Base-by-base conservation (phyloP, 306 rosid species). In the Quercus suber region DNA sequence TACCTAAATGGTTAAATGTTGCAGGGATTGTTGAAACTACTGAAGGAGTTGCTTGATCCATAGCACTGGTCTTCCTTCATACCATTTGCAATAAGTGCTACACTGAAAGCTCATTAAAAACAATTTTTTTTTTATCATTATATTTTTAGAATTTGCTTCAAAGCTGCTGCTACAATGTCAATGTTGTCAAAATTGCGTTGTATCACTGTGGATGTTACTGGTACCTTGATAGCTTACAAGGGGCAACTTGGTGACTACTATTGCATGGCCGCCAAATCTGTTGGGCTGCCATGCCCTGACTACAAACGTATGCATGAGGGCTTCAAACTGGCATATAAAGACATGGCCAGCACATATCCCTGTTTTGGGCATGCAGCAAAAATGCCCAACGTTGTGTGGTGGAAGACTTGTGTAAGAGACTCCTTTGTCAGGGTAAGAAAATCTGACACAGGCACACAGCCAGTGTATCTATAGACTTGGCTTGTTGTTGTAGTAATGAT, bases 191-290 rank as follows among this genome's bases (percentile, higher is more conserved):
- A 61, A 72, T 82, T 95, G 76, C 96, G 97, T 10, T 95, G 97
- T 82, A 86, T 95, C 78, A 93, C 99, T 5, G 64, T 95, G 56
- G 99, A 95, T 82, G 99, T 93, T 78, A 93, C 99, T 0, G 99
- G 98, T 69, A 95, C 99, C 58, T 84, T 95, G 74, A 76, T 92
- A 69, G 99, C 99, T 70, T 95, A 95, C 96, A 95, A 93, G 86
- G 99, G 98, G 74, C 90, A 95, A 74, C 96, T 95, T 63, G 94
- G 99, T 74, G 99, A 95, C 87, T 95, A 93, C 79, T 95, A 93
- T 78, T 95, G 99, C 89, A 92, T 93, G 98, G 96, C 99, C 59
- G 99, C 96, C 82, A 95, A 92, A 88, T 82, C 99, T 58, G 96
- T 69, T n/a, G 96, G 99, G 76, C 83, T 73, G 70, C 96, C 95